Base-by-base conservation (phyloP, 2,329 filamentous ascomycete genomes). In the Pestalotiopsis sp. region DNA sequence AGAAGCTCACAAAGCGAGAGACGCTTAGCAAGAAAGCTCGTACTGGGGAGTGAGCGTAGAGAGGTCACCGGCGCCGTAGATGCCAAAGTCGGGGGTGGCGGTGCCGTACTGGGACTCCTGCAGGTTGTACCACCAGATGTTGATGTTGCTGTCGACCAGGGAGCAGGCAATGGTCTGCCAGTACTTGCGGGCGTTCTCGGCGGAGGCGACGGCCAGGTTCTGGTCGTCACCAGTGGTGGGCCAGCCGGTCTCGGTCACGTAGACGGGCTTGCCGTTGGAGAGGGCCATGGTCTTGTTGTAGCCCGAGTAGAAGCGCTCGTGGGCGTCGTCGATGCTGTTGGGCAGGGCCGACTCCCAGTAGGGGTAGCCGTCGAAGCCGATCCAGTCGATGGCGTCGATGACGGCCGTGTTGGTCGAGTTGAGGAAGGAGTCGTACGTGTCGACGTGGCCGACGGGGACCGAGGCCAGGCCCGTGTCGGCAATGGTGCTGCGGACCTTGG, bases 171-270 rank as follows among this genome's bases (percentile, higher is more conserved):
- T 75, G 23, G 78, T 72, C 70, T 78, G 69, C 77, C 77, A 79
- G 75, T 78, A 79, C 67, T 66, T 72, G 52, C 75, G 73, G 67
- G 86, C 85, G 70, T 88, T 89, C 13, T 80, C 78, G 27, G 83
- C 75, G 58, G 75, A 83, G 38, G 87, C 75, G 20, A 86, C 81
- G 65, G 85, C 85, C 68, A 79, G 72, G 66, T 81, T 82, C 68
- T 79, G 77, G 39, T 79, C 83, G 23, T 80, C 73, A 38, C 87
- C 87, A 23, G 76, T 74, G n/a, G 83, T 81, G 49, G 87, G 87
- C 86, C 86, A 89, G 67, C 87, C 87, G 23, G 85, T 87, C 80
- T 89, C 86, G 9, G 85, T 86, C 57, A 87, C 77, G 76, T 82
- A 84, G 67, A 86, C 81, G 68, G 78, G 80, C 74, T 82, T 81